Conservation (phyloP, 169 alveolate genomes). For the Eimeria tenella region DNA sequence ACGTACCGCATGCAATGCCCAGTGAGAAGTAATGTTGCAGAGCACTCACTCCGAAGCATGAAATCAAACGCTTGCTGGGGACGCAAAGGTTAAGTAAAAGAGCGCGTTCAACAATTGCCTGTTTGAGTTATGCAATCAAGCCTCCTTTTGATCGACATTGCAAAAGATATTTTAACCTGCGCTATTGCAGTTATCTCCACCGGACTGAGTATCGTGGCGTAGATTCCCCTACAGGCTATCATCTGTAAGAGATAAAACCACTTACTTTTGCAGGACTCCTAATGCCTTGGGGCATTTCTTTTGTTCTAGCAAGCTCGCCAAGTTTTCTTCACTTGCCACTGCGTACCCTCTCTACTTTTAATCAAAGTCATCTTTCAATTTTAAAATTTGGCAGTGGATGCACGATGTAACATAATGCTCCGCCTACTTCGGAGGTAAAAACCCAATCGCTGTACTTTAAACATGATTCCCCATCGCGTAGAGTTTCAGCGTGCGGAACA, state of each 20-base stretch:
- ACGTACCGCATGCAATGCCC: background rate
- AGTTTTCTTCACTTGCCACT: background rate
- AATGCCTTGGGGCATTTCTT: background rate
- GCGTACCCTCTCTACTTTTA: background rate
- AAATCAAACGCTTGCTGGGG: background rate
- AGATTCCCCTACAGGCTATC: constrained; percentile 11
- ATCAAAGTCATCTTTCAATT: background rate
- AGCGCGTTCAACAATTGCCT: too few species aligned
- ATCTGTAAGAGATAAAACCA: constrained; percentile 21
- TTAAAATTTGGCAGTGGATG: too few species aligned
- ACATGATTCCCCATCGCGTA: background rate
- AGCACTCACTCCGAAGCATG: background rate
- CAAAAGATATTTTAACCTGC: background rate
- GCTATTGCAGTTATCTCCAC: constrained; percentile 34
- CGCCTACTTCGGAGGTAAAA: background rate
- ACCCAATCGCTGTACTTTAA: background rate
- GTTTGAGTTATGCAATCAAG: background rate
- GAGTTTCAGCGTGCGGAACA: background rate
- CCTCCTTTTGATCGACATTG: background rate
- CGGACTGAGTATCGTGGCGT: constrained; percentile 51
- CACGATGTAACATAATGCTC: background rate
- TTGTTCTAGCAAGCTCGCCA: background rate
- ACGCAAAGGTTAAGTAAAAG: background rate
- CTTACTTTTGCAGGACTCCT: background rate
- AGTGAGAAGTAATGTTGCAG: background rate